phyloP scores from a whole-genome alignment of 257 asterid genomes.

The Coffea eugenioides region DNA sequence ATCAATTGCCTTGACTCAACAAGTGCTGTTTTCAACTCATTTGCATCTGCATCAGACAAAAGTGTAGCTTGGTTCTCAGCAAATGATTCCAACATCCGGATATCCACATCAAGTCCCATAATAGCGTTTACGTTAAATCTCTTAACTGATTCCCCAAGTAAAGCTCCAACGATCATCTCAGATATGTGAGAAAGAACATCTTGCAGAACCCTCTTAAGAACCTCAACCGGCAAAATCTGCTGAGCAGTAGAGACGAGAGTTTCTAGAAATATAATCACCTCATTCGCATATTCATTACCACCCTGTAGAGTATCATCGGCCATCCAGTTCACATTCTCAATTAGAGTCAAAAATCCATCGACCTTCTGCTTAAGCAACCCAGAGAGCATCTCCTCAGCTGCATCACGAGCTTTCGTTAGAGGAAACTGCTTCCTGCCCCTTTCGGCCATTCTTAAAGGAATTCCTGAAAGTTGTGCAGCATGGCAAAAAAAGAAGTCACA shows the following conservation, averaged over 20 bases:
- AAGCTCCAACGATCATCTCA: conserved; percentile 72
- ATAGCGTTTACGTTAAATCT: conserved; percentile 69
- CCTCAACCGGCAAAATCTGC: conserved; percentile 84
- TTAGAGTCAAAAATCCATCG: conserved; percentile 78
- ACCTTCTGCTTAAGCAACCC: conserved; percentile 92
- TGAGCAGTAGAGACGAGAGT: conserved; percentile 89
- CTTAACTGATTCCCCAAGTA: conserved; percentile 79
- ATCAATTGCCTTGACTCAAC: conserved; percentile 88
- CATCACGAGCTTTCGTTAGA: conserved; percentile 75
- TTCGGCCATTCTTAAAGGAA: conserved; percentile 89
- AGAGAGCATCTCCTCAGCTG: conserved; percentile 79
- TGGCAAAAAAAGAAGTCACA: conserved; percentile 96
- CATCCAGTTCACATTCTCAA: conserved; percentile 94
- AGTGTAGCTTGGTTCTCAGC: conserved; percentile 82
- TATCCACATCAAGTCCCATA: conserved; percentile 78
- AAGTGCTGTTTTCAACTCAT: conserved; percentile 64
- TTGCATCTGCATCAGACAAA: conserved; percentile 62
- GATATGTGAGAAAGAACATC: conserved; percentile 91
- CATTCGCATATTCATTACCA: conserved; percentile 88
- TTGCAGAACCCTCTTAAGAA: conserved; percentile 74
- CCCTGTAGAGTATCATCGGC: conserved; percentile 73
- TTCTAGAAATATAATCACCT: conserved; percentile 84
- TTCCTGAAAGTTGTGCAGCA: conserved; percentile 96
- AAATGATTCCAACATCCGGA: conserved; percentile 78
- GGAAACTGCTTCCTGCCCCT: conserved; percentile 83